phyloP scores from a whole-genome alignment of 2,329 filamentous ascomycete genomes.

The Ophiostoma pallidulum region DNA sequence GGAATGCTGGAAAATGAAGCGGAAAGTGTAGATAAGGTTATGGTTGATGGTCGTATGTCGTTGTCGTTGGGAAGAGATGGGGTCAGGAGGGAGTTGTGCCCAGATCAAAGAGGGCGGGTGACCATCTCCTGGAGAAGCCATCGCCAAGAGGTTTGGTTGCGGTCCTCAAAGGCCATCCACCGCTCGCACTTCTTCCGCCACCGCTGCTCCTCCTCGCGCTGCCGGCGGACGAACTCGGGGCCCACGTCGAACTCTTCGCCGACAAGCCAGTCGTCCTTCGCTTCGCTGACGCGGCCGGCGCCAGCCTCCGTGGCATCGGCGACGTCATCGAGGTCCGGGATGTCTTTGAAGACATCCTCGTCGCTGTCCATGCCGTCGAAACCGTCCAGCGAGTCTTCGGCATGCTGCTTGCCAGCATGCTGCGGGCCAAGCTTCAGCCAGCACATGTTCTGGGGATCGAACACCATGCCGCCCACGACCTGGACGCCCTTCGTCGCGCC shows the following conservation, averaged over 20 bases:
- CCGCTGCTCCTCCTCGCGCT: constrained; percentile 82
- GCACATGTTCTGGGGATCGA: constrained; percentile 93
- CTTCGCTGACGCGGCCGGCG: constrained; percentile 47
- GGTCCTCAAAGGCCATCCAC: constrained; percentile 60
- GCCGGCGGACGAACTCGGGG: constrained; percentile 81
- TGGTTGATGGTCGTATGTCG: background rate
- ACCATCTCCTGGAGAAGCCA: constrained; percentile 64
- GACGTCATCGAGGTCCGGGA: constrained; percentile 81
- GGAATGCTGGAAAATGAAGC: background rate
- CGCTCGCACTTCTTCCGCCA: constrained; percentile 83
- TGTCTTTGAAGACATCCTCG: constrained; percentile 87
- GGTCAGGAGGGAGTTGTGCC: background rate
- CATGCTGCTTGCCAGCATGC: constrained; percentile 32
- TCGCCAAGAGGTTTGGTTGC: constrained; percentile 57
- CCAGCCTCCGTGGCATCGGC: constrained; percentile 39
- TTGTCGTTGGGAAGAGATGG: background rate
- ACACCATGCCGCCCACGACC: constrained; percentile 96
- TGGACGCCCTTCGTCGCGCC: constrained; percentile 77
- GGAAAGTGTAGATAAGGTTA: no score
- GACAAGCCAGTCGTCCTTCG: constrained; percentile 72
- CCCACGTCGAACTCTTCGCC: constrained; percentile 97
- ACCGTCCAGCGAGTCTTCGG: constrained; percentile 50
- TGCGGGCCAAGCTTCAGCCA: constrained; percentile 72
- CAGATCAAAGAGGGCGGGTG: constrained; percentile 14
- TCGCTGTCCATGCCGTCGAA: constrained; percentile 72